A percentile compares a stretch with the other conserved stretches of the same genome.
phyloP scores from a whole-genome alignment of 805 yeast genomes.

The Lipomyces sp. region DNA sequence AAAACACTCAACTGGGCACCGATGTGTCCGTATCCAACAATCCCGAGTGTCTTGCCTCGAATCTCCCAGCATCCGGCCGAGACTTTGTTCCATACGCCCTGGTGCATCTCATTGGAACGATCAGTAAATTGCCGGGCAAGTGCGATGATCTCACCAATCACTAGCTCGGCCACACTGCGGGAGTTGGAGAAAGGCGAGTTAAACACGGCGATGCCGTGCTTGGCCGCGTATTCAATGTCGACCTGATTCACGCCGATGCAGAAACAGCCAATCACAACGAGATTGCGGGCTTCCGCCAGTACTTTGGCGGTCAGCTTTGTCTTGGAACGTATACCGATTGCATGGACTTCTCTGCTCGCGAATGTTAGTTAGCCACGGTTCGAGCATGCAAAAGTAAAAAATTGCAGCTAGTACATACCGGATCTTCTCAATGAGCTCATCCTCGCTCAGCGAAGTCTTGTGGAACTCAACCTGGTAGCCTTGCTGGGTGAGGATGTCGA shows the following conservation, averaged over 20 bases:
- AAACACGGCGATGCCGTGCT: slow-evolving; percentile 93
- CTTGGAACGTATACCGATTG: slow-evolving; percentile 97
- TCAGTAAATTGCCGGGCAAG: slow-evolving; percentile 97
- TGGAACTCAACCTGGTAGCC: slow-evolving; percentile 97
- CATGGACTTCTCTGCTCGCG: slow-evolving; percentile 70
- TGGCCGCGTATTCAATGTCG: slow-evolving; percentile 88
- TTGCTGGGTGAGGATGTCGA: slow-evolving; percentile 79
- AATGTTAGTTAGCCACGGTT: neutral
- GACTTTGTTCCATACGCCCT: slow-evolving; percentile 98
- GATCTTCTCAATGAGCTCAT: slow-evolving; percentile 91
- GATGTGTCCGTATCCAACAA: slow-evolving; percentile 97
- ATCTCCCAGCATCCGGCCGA: slow-evolving; percentile 96
- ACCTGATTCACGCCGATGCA: slow-evolving; percentile 99
- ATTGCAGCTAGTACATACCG: slow-evolving; percentile 41
- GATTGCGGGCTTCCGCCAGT: slow-evolving; percentile 82
- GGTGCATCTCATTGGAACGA: slow-evolving; percentile 92
- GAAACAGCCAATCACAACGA: slow-evolving; percentile 94
- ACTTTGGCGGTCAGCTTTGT: slow-evolving; percentile 83
- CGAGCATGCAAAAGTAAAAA: neutral
- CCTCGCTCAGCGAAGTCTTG: slow-evolving; percentile 88
- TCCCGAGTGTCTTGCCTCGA: slow-evolving; percentile 97
- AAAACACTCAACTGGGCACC: slow-evolving; percentile 95
- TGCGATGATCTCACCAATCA: slow-evolving; percentile 90
- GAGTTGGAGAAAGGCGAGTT: slow-evolving; percentile 98
- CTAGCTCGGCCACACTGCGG: slow-evolving; percentile 96